Evolutionary conservation across 2,329 filamentous ascomycete species (phyloP), one percentile per base, ranked within the genome.

Genomic region (Monosporascus sp.): DNA sequence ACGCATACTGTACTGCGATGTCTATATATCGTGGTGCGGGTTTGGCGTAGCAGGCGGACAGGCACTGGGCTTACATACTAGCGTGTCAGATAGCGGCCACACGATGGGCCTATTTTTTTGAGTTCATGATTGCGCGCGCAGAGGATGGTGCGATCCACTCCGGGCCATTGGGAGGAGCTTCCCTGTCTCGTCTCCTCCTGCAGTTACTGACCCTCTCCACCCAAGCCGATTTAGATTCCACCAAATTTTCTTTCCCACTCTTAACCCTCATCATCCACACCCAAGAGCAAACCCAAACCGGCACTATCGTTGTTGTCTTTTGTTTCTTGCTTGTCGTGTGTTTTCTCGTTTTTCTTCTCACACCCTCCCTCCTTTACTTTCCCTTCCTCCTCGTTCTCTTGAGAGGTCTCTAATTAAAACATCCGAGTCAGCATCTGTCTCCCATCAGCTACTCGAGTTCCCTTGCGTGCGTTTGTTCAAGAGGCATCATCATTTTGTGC

Each of bases 221-320:
- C 57, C 56, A 52, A 51, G 49, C 56, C 54, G 57, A 63, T 62
- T 62, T 52, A 51, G 51, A 53, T 56, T 56, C 51, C 52, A 54
- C 63, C 61, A 63, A 59, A 59, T 54, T 65, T 60, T 47, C 55
- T 60, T 64, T 65, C 61, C 62, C 61, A 59, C 62, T 62, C 61
- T 59, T 64, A 61, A 63, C 64, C 60, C 60, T 61, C 60, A 57
- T 63, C 64, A 64, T 62, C 61, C 57, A 60, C 58, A 58, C 57
- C 54, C 54, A 50, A 60, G 64, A 61, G 57, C 62, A 62, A 67
- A 68, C 62, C 62, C 60, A 61, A 67, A 64, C 64, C 62, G 60
- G 66, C 65, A 67, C 66, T 62, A 65, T 68, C 65, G 63, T 68
- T 68, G 66, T 68, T 63, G 50, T 57, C 55, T 62, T 59, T 53